A percentile compares a stretch with the other conserved stretches of the same genome.
These are phyloP conservation scores for Erysimum pusillum DNA, from an alignment of 441 rosid species.

Conservation along the genomic window DNA sequence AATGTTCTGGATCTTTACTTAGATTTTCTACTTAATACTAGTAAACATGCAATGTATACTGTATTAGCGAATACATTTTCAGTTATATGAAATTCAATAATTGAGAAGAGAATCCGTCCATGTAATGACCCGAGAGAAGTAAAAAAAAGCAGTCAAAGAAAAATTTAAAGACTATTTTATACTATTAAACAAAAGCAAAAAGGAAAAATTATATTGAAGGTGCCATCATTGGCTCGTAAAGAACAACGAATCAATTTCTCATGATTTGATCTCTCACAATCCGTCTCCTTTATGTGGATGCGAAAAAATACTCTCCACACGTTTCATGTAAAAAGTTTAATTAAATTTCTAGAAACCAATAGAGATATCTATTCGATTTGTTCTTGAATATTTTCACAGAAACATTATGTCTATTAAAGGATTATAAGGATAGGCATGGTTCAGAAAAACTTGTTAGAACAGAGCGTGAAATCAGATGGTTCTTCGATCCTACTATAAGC, in stretches of 20 bases:
- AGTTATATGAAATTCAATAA: conserved; percentile 25
- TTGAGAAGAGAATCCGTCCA: conserved; percentile 40
- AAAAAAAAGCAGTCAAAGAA: conserved; percentile 41
- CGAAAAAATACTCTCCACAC: conserved; percentile 41
- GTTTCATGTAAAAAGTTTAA: conserved; percentile 4
- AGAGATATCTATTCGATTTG: neutral
- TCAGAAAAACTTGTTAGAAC: neutral
- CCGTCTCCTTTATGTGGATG: conserved; percentile 35
- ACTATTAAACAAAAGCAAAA: conserved; percentile 11
- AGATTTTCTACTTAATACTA: neutral
- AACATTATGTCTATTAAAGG: neutral
- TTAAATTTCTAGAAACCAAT: neutral
- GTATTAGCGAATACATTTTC: conserved; percentile 17
- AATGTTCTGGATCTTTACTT: neutral
- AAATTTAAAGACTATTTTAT: conserved; percentile 24
- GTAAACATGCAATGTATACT: neutral
- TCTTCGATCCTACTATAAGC: too few species aligned
- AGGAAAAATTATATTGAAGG: neutral
- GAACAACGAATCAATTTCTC: conserved; percentile 42
- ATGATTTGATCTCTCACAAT: conserved; percentile 41
- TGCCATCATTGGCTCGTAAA: conserved; percentile 45
- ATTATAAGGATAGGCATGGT: neutral
- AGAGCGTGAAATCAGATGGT: neutral
- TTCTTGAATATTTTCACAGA: conserved; percentile 2
- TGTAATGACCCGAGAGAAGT: conserved; percentile 21